These are phyloP conservation scores for Craterostigma plantagineum DNA, from an alignment of 257 asterid species.

Conservation along the genomic window DNA sequence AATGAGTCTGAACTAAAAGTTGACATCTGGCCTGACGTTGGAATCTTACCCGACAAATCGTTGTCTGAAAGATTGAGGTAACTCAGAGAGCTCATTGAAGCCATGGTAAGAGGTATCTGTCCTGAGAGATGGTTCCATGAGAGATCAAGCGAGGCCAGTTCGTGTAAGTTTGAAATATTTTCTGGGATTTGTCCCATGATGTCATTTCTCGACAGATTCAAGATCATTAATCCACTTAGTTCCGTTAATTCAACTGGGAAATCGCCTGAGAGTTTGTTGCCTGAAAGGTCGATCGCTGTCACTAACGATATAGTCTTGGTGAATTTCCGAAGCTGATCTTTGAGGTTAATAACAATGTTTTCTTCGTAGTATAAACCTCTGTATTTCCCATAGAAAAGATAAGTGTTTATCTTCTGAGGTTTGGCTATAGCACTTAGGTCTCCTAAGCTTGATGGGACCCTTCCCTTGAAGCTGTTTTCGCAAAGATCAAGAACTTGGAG, in stretches of 20 bases:
- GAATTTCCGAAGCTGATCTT: constrained; percentile 22
- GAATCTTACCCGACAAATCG: constrained; percentile 30
- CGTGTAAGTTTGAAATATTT: constrained; percentile 20
- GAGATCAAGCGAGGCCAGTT: constrained; percentile 30
- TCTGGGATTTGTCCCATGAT: constrained; percentile 30
- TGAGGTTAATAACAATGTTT: constrained; percentile 20
- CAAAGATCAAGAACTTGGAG: no score
- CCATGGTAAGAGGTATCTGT: constrained; percentile 27
- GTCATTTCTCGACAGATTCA: constrained; percentile 35
- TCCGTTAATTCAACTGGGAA: no score
- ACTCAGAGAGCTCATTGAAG: constrained; percentile 18
- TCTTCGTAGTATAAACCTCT: constrained; percentile 29
- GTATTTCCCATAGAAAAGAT: constrained; percentile 23
- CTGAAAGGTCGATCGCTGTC: constrained; percentile 23
- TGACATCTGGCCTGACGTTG: constrained; percentile 25
- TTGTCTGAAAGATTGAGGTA: constrained; percentile 29
- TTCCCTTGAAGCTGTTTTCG: no score
- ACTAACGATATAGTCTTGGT: constrained; percentile 39
- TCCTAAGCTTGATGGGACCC: no score
- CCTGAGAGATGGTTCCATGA: constrained; percentile 28
- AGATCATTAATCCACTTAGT: constrained; percentile 14
- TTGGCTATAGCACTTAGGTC: no score
- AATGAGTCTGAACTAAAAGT: constrained; percentile 14
- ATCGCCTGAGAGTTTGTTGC: no score
- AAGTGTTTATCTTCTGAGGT: constrained; percentile 12